Base-by-base conservation (phyloP, 2,329 filamentous ascomycete genomes). In the Neofusicoccum cordaticola region DNA sequence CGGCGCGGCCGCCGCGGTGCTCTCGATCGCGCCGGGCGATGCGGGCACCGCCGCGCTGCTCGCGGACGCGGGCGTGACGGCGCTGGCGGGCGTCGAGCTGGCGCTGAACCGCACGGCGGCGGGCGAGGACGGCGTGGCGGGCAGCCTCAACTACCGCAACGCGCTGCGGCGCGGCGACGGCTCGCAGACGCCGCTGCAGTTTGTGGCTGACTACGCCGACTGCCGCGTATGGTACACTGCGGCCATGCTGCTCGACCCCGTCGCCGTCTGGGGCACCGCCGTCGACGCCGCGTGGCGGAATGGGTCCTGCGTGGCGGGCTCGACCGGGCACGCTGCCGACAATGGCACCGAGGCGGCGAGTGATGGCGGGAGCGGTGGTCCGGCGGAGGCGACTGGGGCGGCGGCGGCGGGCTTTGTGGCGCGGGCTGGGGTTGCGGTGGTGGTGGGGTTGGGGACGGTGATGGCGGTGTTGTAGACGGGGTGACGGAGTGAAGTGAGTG, bases 221-320 rank as follows among this genome's bases (percentile, higher is more conserved):
- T 90, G 87, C 68, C 79, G 86, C 4, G 72, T 89, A 12, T 90
- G 83, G 70, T 88, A 84, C 66, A 87, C 86, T 2, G 71, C 79
- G 15, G 73, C 78, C 2, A 87, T 86, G 74, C 73, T 85, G 39
- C 73, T 80, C 3, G 80, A 86, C 65, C 80, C 84, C 1, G 78
- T 78, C 1, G 77, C 74, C n/a, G 70, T 85, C 39, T 89, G 87
- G 87, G 76, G 75, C 35, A 77, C 75, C 65, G 70, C 69, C 2
- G 73, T 71, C 3, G 63, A 68, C 7, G 69, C 72, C 1, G 72
- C 71, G 41, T 77, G 73, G 68, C 65, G 71, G 0, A 73, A 71
- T 4, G 67, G 72, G 13, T 70, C 72, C 1, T 68, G 65, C 4
- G 12, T 76, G 60, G 70, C 9, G 1, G 50, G 42, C 2, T 63